Percentiles rank a stretch among this genome's conserved stretches.
Evolutionary conservation across 495 filamentous ascomycete genomes (phyloP).

Genomic region (Friedmanniomyces simplex): DNA sequence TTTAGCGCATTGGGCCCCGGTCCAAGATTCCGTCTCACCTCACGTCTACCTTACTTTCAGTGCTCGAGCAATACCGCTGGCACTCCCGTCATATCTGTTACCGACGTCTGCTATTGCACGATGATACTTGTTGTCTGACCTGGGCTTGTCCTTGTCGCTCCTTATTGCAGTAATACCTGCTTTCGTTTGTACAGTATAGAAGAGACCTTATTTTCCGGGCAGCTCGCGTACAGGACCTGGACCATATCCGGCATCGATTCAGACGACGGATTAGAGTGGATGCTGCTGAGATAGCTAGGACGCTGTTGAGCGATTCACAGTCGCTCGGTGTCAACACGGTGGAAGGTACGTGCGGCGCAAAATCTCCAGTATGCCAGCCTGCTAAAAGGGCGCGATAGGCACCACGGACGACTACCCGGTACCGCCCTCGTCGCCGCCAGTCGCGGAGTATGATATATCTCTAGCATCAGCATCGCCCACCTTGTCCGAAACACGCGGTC

Average conservation of each 20-base stretch:
- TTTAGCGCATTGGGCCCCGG: not conserved
- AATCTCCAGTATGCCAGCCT: not conserved
- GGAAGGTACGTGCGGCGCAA: not conserved
- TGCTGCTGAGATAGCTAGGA: no score
- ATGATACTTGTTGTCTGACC: not conserved
- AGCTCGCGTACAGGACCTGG: no score
- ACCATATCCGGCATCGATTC: no score
- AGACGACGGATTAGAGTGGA: no score
- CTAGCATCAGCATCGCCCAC: not conserved
- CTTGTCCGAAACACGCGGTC: not conserved
- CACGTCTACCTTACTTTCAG: no score
- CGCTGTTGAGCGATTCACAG: not conserved
- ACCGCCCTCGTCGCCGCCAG: slow-evolving; percentile 7
- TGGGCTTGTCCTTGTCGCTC: not conserved
- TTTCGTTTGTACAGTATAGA: not conserved
- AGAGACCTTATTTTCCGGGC: not conserved
- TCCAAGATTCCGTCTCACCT: not conserved
- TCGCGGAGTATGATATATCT: slow-evolving; percentile 4
- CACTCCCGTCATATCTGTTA: not conserved
- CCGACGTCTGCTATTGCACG: not conserved
- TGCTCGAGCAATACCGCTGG: not conserved
- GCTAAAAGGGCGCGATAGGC: not conserved
- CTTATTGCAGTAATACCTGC: not conserved
- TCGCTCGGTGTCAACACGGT: not conserved
- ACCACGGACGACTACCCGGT: slow-evolving; percentile 1